phyloP scores from a whole-genome alignment of 176 grass and related monocot species.

The Oryza brachyantha region DNA sequence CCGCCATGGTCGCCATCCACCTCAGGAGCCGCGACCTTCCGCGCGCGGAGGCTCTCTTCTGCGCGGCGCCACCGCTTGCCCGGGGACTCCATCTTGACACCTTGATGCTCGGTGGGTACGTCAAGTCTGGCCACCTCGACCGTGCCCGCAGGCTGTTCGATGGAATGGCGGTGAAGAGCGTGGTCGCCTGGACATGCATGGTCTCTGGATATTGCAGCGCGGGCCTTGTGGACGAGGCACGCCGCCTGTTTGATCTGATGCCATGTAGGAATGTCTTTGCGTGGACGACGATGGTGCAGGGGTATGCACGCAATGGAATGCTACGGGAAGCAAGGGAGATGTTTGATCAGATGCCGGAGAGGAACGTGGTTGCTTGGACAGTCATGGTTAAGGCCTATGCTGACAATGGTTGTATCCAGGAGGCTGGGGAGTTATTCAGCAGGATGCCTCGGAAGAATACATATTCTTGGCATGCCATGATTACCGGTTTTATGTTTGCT shows the following conservation, averaged over 20 bases:
- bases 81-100: background rate
- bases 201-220: constrained; percentile 20
- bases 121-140: constrained; percentile 21
- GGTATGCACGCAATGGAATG: constrained; percentile 31
- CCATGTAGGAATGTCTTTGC: constrained; percentile 36
- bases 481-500: constrained; percentile 26
- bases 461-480: constrained; percentile 40
- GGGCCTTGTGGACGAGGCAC: constrained; percentile 35
- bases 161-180: constrained; percentile 5
- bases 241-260: constrained; percentile 60
- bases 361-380: constrained; percentile 48
- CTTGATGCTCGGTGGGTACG: background rate
- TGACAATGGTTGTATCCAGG: background rate
- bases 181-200: background rate
- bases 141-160: constrained; percentile 36
- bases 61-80: background rate
- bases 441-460: constrained; percentile 37
- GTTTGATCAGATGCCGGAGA: constrained; percentile 56
- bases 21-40: background rate
- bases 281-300: constrained; percentile 64
- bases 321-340: constrained; percentile 37
- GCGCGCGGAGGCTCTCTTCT: constrained; percentile 3
- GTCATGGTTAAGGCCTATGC: constrained; percentile 38
- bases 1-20: background rate
- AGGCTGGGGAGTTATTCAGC: constrained; percentile 37